Evolutionary conservation across 306 rosid genomes (phyloP).

Genomic region (Alnus glutinosa): DNA sequence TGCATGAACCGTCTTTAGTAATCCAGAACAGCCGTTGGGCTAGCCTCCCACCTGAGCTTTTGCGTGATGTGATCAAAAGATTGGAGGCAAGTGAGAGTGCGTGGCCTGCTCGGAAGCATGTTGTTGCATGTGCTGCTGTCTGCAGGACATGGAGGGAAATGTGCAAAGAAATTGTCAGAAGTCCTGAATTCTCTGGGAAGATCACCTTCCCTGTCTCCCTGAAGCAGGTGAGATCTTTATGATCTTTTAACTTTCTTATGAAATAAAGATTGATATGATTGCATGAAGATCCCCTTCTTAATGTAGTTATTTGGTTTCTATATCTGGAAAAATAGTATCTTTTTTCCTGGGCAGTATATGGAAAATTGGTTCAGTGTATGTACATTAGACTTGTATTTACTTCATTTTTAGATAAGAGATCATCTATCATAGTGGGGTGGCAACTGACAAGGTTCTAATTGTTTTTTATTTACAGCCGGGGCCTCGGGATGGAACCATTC

Average conservation of each 20-base stretch:
- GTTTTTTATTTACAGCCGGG: constrained; percentile 67
- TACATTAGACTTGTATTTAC: background rate
- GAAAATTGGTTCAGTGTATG: background rate
- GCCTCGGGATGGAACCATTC: constrained; percentile 70
- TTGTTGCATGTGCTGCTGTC: constrained; percentile 82
- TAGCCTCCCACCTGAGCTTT: constrained; percentile 82
- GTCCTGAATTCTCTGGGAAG: constrained; percentile 76
- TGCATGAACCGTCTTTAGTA: constrained; percentile 41
- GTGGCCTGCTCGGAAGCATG: constrained; percentile 84
- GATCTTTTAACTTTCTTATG: background rate
- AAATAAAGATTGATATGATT: background rate
- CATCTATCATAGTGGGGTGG: background rate
- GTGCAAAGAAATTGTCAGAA: constrained; percentile 78
- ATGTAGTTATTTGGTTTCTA: background rate
- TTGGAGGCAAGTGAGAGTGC: constrained; percentile 81
- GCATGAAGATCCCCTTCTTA: background rate
- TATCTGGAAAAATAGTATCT: background rate
- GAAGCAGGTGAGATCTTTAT: constrained; percentile 65
- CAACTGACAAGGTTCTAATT: constrained; percentile 16
- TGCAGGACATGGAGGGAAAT: constrained; percentile 94
- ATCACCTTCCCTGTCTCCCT: constrained; percentile 84
- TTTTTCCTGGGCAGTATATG: background rate
- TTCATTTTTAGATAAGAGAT: background rate
- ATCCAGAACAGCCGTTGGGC: constrained; percentile 80
- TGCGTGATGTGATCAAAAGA: constrained; percentile 75